Base-by-base conservation (phyloP, 805 yeast genomes). In the Saccharomyces cerevisiae region DNA sequence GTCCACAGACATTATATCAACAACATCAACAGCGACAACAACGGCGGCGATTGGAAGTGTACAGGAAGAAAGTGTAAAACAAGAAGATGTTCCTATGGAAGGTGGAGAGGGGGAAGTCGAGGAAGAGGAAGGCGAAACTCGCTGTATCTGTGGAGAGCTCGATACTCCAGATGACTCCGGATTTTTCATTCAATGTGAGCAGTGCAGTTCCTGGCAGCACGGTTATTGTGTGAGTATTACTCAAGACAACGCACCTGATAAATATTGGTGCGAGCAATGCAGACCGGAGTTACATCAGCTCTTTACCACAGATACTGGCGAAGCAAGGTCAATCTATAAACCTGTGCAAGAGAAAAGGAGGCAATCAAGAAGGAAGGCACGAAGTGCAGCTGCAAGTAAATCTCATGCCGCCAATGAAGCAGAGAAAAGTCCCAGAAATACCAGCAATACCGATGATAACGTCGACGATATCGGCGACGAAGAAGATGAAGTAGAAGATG, bases 171-270 rank as follows among this genome's bases (percentile, higher is more conserved):
- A 75, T 54, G 76, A 68, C 28, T 71, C 72, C 70, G 94, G 92
- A 2, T 75, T 86, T 51, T 87, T 80, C 65, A 87, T 87, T 60
- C 94, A 87, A 64, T 87, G 95, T 76, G 99, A 94, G 64, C 78
- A 79, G 58, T 92, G 99, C 73, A 83, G 88, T 21, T 96, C 86
- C 6, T 92, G 99, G 99, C 99, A 92, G 70, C 99, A 92, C 69
- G 98, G 97, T 1, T 89, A 77, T 71, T 92, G 99, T 74, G 97
- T 92, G 41, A 96, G 97, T 0, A 82, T 92, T 55, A 76, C 76
- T 53, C 89, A 84, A 57, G 82, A 80, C 13, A 84, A 81, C 50
- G 88, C 89, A 1, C 97, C 97, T 3, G 97, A 92, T 54, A 88
- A 88, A 69, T 92, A 94, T 70, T 89, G 91, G 88, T 92, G 99